Conservation (phyloP, 164 flowering plant genomes). For the Nelumbo lutea region DNA sequence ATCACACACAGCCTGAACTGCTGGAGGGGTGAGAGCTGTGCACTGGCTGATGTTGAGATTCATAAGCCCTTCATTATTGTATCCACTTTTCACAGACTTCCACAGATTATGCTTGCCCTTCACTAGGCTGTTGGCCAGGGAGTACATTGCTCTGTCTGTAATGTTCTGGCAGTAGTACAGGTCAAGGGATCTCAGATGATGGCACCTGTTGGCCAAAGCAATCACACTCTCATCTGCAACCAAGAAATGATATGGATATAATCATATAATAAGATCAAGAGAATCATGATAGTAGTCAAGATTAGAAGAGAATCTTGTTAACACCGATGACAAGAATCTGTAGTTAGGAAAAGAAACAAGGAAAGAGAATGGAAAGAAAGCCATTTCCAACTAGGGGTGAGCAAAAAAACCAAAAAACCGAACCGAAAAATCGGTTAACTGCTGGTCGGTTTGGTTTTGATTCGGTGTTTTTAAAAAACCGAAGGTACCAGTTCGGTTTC, state of each 20-base stretch:
- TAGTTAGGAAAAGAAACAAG: too few species aligned
- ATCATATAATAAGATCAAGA: not conserved
- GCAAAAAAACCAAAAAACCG: too few species aligned
- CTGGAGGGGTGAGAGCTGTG: slow-evolving; percentile 90
- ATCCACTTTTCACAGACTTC: slow-evolving; percentile 41
- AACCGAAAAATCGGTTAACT: too few species aligned
- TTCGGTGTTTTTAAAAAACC: too few species aligned
- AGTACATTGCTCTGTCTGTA: slow-evolving; percentile 91
- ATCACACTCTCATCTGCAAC: slow-evolving; percentile 85
- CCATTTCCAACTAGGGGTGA: too few species aligned
- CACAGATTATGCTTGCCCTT: slow-evolving; percentile 49
- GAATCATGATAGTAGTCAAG: too few species aligned
- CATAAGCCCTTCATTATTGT: slow-evolving; percentile 68
- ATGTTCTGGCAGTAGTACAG: slow-evolving; percentile 91
- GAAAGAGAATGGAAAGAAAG: too few species aligned
- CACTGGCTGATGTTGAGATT: slow-evolving; percentile 96
- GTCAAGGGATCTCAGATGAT: slow-evolving; percentile 73
- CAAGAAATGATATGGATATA: not conserved
- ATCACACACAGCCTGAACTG: slow-evolving; percentile 93
- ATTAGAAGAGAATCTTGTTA: too few species aligned
- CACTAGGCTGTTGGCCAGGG: slow-evolving; percentile 68
- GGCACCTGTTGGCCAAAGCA: slow-evolving; percentile 76
- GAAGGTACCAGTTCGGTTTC: too few species aligned
- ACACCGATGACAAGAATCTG: too few species aligned
- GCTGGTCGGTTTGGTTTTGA: too few species aligned